These are phyloP conservation scores for Borealophlyctis nickersoniae DNA, from an alignment of 192 early-diverging fungal genomes.

Conservation along the genomic window DNA sequence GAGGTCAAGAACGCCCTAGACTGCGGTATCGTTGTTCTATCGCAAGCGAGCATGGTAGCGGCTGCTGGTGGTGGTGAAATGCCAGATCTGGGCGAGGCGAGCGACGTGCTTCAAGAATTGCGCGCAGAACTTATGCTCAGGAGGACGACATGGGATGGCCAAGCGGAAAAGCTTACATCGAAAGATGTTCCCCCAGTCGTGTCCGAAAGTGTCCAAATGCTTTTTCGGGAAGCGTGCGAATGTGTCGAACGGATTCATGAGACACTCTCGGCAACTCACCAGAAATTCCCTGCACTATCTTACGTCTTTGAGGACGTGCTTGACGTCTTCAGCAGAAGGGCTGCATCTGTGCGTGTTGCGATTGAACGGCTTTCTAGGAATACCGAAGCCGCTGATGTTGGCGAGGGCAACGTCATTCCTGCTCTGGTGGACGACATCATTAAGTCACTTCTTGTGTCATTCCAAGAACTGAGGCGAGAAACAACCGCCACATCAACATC, in stretches of 20 bases:
- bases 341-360: neutral
- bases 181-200: too few relatives aligned
- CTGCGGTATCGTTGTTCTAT: too few relatives aligned
- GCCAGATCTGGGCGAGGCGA: too few relatives aligned
- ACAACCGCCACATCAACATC: neutral
- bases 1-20: too few relatives aligned
- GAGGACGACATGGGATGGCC: too few relatives aligned
- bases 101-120: too few relatives aligned
- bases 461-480: slow-evolving; percentile 34
- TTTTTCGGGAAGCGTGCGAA: too few relatives aligned
- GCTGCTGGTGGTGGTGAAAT: too few relatives aligned
- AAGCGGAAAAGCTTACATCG: too few relatives aligned
- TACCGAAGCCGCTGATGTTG: neutral
- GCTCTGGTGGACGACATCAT: slow-evolving; percentile 28
- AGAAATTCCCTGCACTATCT: neutral
- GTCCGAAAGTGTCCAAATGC: too few relatives aligned
- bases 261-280: slow-evolving; percentile 1
- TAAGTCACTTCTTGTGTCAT: slow-evolving; percentile 40
- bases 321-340: neutral
- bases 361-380: neutral
- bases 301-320: slow-evolving; percentile 8
- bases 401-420: slow-evolving; percentile 6
- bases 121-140: too few relatives aligned
- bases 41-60: too few relatives aligned
- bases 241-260: slow-evolving; percentile 16